These are phyloP conservation scores for Kernera saxatilis DNA, from an alignment of 345 rosid species.

Conservation along the genomic window DNA sequence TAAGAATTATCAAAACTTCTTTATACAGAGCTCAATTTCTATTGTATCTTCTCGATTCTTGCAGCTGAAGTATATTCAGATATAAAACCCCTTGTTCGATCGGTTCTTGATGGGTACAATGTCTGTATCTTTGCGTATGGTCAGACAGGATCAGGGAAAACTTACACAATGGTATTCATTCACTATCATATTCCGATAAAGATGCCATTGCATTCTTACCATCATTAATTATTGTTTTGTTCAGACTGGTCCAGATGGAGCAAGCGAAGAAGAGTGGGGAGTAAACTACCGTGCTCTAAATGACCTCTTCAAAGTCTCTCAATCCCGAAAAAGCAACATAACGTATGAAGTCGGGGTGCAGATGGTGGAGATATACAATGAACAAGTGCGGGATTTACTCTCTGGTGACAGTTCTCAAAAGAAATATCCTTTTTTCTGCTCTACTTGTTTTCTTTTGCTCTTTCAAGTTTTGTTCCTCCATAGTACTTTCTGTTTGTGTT, in stretches of 20 bases:
- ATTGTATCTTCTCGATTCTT: conserved; percentile 17
- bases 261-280: conserved; percentile 73
- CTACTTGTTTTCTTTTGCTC: neutral
- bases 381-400: conserved; percentile 82
- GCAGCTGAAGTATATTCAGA: conserved; percentile 79
- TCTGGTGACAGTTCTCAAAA: conserved; percentile 53
- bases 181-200: neutral
- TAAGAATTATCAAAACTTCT: neutral
- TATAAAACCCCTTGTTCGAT: conserved; percentile 65
- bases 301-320: conserved; percentile 68
- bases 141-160: conserved; percentile 97
- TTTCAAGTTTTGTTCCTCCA: neutral
- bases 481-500: neutral
- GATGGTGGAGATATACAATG: conserved; percentile 92
- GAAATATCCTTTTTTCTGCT: conserved; percentile 65
- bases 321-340: conserved; percentile 43
- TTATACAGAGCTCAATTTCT: neutral
- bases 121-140: conserved; percentile 98
- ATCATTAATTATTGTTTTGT: neutral
- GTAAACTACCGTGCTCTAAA: conserved; percentile 83
- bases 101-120: conserved; percentile 81
- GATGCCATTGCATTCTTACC: neutral
- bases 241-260: conserved; percentile 71
- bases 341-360: conserved; percentile 66
- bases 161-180: conserved; percentile 75